Evolutionary conservation across 306 rosid species (phyloP), one percentile per base, ranked within the genome.

Genomic region (Cucurbita ficifolia): DNA sequence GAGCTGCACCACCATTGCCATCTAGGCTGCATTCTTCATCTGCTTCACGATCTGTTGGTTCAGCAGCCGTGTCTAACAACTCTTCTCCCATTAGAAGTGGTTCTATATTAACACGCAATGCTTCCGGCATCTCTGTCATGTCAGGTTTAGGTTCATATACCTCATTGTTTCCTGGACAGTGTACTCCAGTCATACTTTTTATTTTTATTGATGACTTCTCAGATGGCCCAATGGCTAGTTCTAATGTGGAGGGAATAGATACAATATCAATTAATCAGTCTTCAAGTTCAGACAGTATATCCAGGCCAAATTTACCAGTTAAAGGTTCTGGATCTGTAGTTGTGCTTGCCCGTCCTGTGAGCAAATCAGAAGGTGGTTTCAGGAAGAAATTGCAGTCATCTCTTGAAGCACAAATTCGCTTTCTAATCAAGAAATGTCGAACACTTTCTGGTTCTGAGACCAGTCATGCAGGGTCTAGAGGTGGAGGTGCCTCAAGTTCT

Each of bases 111-210:
- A 81, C 77, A 76, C 90, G 89, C 78, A 85, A 82, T 86, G 85
- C 81, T 17, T 90, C 96, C 16, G 67, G 84, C 54, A 65, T 88
- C 80, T 86, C 97, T 56, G 87, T 85, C 48, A 90, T 88, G 96
- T 90, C 98, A 59, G 96, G 97, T 72, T 87, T 86, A 80, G 93
- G 96, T 79, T 93, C 98, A 73, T 84, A 87, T 85, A 70, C 96
- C 81, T 88, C 96, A 80, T 83, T 90, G 88, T 90, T 90, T 85
- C 98, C 96, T 40, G 98, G 98, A 79, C 97, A 86, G 80, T 90
- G 98, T 81, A 90, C 86, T 53, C 97, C 96, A 61, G 98, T 93
- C 78, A 80, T 82, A 72, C 79, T 93, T 76, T 90, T 93, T 85
- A 93, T 86, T 75, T 87, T 90, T 46, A 39, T 90, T 10, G 97